Base-by-base conservation (phyloP, 768 basidiomycete species). In the Tylopilus felleus region DNA sequence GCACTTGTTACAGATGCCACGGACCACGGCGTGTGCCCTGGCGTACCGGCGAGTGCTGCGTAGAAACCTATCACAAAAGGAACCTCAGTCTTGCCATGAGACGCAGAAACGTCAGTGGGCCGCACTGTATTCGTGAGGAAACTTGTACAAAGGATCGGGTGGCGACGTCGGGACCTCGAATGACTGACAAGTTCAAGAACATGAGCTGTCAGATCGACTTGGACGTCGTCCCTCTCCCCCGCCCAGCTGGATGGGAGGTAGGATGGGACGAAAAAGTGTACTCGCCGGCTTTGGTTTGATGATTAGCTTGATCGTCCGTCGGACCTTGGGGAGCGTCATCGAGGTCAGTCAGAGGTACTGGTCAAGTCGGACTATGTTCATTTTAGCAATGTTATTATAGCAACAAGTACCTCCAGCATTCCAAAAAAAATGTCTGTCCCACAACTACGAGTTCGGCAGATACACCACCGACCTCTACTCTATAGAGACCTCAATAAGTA, bases 391-490 rank as follows among this genome's bases (percentile, higher is more conserved):
- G n/a, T n/a, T n/a, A n/a, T n/a, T n/a, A 22, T 22, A 8, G 17
- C 39, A 22, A 40, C 39, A 12, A 8, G 6, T 40, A 40, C 19
- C 13, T 40, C 38, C n/a, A 22, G 16, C 10, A 60, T 65, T 53
- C 64, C 55, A 60, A 60, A 29, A 39, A 22, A 19, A 35, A 74
- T 85, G 82, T 85, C 43, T 77, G 82, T 80, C 80, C 69, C 83
- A 78, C 75, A 84, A 86, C 84, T 86, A 85, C 79, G 81, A 81
- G 75, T 62, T 69, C 67, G 69, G 73, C 65, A 65, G 70, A 61
- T 55, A 54, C 59, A 2, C 60, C 64, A 65, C 72, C 57, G 63
- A 66, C 67, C 78, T 81, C 84, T 82, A 86, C 84, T 86, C 84
- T 80, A 68, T 40, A 76, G 78, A 74, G 77, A 82, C 82, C 62